phyloP scores from a whole-genome alignment of 306 rosid species.

The Quercus bicolor region DNA sequence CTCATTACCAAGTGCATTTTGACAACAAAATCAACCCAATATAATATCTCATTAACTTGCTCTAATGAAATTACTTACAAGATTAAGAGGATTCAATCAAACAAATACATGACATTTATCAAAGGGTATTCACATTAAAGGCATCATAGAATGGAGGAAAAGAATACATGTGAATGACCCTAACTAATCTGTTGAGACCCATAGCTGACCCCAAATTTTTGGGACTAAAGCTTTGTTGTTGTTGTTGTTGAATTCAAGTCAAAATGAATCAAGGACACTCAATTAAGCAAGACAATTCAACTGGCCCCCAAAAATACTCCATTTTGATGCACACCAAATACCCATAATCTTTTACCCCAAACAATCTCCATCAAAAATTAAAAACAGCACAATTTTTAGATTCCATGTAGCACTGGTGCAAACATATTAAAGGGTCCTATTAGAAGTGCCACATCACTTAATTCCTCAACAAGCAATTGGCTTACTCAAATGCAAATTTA shows the following conservation, averaged over 20 bases:
- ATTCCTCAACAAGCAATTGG: not conserved
- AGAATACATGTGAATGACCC: too few species aligned
- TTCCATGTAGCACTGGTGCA: not conserved
- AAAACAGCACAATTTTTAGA: not conserved
- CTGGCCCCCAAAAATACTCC: not conserved
- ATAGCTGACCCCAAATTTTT: too few species aligned
- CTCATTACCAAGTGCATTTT: not conserved
- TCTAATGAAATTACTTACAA: not conserved
- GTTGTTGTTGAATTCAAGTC: not conserved
- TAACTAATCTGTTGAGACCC: too few species aligned
- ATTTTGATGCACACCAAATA: not conserved
- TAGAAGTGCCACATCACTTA: not conserved
- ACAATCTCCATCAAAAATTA: not conserved
- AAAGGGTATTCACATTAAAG: not conserved
- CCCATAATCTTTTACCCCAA: not conserved
- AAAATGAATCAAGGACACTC: not conserved
- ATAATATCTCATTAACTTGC: not conserved
- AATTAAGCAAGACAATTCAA: not conserved
- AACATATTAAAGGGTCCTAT: not conserved
- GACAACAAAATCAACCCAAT: not conserved
- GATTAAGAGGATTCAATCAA: not conserved
- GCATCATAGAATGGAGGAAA: not conserved
- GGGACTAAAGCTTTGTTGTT: too few species aligned
- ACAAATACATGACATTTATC: not conserved
- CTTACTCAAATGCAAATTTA: not conserved